Conservation (phyloP, 768 basidiomycete species). For the Tubosaeta sp. region DNA sequence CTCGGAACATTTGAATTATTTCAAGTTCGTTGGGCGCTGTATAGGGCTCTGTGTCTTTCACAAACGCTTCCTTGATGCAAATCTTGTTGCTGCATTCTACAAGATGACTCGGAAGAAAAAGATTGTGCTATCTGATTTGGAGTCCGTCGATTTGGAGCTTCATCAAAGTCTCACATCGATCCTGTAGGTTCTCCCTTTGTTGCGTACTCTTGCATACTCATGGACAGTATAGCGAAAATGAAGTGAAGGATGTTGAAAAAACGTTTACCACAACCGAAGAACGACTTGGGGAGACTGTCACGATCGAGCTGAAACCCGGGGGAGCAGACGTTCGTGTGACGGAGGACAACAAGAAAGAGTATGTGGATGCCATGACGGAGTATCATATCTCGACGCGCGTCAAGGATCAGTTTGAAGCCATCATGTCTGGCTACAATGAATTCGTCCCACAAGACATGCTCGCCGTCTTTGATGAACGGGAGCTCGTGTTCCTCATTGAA, state of each 20-base stretch:
- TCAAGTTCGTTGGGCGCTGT: constrained; percentile 98
- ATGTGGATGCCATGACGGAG: constrained; percentile 90
- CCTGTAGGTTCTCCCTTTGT: constrained; percentile 60
- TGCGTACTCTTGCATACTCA: constrained; percentile 7
- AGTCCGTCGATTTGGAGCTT: constrained; percentile 94
- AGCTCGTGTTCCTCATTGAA: constrained; percentile 94
- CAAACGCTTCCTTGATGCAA: constrained; percentile 96
- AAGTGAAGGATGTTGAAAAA: constrained; percentile 96
- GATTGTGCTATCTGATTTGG: constrained; percentile 87
- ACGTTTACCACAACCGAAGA: constrained; percentile 97
- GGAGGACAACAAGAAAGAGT: constrained; percentile 98
- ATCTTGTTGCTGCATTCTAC: constrained; percentile 99
- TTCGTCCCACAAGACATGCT: constrained; percentile 96
- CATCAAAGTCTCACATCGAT: constrained; percentile 97
- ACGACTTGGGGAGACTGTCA: constrained; percentile 96
- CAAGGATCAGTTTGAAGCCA: constrained; percentile 97
- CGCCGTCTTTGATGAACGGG: constrained; percentile 98
- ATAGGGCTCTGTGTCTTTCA: constrained; percentile 98
- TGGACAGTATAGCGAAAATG: constrained; percentile 68
- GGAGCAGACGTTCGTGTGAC: constrained; percentile 89
- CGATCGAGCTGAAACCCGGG: constrained; percentile 88
- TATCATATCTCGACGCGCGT: constrained; percentile 97
- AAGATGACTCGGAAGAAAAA: constrained; percentile 99
- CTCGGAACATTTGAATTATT: constrained; percentile 98
- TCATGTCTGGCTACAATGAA: constrained; percentile 99